phyloP scores from a whole-genome alignment of 1,284 basidiomycete genomes.

The Mycosarcoma mackinlayi region DNA sequence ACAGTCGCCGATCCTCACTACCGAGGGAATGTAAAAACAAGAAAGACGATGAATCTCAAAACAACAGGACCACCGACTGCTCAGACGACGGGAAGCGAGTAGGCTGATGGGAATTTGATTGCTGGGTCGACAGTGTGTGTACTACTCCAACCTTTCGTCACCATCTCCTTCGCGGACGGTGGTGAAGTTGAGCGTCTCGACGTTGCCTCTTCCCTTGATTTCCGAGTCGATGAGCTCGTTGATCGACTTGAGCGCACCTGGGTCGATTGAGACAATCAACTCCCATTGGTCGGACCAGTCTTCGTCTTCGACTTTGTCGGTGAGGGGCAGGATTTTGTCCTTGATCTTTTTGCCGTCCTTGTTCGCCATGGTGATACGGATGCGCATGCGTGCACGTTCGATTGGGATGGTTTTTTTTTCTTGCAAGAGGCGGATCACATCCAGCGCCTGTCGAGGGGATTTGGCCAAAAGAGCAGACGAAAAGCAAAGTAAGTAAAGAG shows the following conservation, averaged over 20 bases:
- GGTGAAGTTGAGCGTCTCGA: constrained; percentile 71
- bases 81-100: too few species aligned
- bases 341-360: constrained; percentile 80
- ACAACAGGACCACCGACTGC: too few species aligned
- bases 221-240: constrained; percentile 88
- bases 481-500: background rate
- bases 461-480: background rate
- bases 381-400: constrained; percentile 89
- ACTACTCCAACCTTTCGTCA: constrained; percentile 53
- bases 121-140: too few species aligned
- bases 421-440: constrained; percentile 83
- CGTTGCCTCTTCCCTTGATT: constrained; percentile 79
- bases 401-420: constrained; percentile 84
- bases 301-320: constrained; percentile 86
- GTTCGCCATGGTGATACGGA: constrained; percentile 82
- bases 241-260: constrained; percentile 86
- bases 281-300: constrained; percentile 86
- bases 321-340: constrained; percentile 78
- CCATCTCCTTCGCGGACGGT: constrained; percentile 60
- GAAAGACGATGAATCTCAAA: constrained; percentile 13
- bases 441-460: constrained; percentile 81
- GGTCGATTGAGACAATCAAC: constrained; percentile 83
- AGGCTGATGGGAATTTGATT: too few species aligned
- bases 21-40: background rate
- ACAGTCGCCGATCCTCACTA: too few species aligned